A percentile compares a stretch with the other conserved stretches of the same genome.
Conservation (phyloP, 306 rosid species). For the Castanea sativa region DNA sequence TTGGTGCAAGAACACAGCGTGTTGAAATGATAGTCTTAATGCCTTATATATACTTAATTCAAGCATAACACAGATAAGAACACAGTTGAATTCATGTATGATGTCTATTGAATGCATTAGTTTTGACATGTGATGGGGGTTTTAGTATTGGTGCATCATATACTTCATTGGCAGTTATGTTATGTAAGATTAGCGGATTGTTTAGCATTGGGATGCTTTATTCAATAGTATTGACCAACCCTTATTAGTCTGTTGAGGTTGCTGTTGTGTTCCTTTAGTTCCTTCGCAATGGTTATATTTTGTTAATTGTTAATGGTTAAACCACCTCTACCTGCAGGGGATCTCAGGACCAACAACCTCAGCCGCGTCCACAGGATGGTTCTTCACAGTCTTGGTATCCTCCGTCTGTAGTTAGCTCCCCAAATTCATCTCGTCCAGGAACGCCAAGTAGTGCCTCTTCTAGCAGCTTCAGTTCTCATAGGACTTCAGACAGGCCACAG, state of each 20-base stretch:
- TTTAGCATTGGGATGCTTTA: too few species aligned
- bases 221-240: too few species aligned
- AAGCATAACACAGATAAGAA: not conserved
- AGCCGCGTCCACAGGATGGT: constrained; percentile 57
- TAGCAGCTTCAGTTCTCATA: constrained; percentile 38
- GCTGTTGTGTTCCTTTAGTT: not conserved
- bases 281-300: not conserved
- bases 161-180: not conserved
- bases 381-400: constrained; percentile 85
- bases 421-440: constrained; percentile 60
- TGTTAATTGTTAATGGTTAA: not conserved
- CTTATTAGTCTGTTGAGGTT: too few species aligned
- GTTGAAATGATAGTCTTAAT: not conserved
- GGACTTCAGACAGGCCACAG: constrained; percentile 42
- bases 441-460: constrained; percentile 61
- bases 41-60: not conserved
- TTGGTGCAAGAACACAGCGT: too few species aligned
- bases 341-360: constrained; percentile 72
- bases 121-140: too few species aligned
- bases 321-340: constrained; percentile 48
- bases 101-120: too few species aligned
- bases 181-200: too few species aligned
- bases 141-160: not conserved
- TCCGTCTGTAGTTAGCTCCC: constrained; percentile 56
- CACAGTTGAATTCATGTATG: too few species aligned